Percentiles rank a stretch among this genome's conserved stretches.
These are phyloP conservation scores for Asterionellopsis glacialis DNA, from an alignment of 108 stramenopile genomes.

Conservation along the genomic window DNA sequence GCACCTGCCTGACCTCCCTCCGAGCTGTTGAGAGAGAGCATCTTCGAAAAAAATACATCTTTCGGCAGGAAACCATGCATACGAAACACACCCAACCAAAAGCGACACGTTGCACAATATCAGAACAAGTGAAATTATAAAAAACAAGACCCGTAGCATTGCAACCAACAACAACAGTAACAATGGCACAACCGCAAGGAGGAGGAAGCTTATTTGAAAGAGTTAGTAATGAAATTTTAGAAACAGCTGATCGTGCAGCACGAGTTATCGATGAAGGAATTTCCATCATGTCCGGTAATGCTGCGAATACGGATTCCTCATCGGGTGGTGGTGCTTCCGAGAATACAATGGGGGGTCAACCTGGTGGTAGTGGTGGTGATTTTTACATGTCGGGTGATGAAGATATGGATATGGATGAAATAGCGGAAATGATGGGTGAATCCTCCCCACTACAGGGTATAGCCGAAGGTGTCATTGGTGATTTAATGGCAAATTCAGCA, in stretches of 20 bases:
- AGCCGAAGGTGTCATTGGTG: slow-evolving; percentile 66
- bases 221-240: slow-evolving; percentile 17
- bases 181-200: not conserved
- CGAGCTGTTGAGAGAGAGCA: no score
- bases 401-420: slow-evolving; percentile 13
- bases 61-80: no score
- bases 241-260: slow-evolving; percentile 13
- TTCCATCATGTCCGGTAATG: slow-evolving; percentile 10
- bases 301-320: not conserved
- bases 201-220: slow-evolving; percentile 5
- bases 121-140: no score
- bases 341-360: no score
- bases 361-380: no score
- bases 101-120: no score
- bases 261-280: slow-evolving; percentile 20
- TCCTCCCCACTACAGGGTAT: slow-evolving; percentile 72
- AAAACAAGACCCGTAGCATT: no score
- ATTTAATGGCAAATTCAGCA: slow-evolving; percentile 55
- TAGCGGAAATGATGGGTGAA: slow-evolving; percentile 15
- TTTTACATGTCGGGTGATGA: not conserved
- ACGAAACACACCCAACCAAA: no score
- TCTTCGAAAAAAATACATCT: no score
- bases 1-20: no score
- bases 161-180: not conserved
- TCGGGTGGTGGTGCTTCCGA: not conserved